Conservation (phyloP, 176 grass and related monocot genomes). For the Coix lacrymajobi region DNA sequence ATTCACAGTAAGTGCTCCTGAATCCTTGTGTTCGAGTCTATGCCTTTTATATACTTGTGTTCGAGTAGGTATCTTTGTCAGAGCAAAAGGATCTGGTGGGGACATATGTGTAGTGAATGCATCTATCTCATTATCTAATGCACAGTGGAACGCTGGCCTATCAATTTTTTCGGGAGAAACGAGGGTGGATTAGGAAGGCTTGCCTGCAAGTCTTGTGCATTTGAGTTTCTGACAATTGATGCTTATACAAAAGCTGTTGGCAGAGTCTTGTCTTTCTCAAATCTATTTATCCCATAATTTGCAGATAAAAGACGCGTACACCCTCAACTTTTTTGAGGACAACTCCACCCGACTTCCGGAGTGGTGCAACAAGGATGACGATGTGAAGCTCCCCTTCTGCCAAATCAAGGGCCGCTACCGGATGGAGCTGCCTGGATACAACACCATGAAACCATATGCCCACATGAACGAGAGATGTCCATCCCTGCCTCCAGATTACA, state of each 20-base stretch:
- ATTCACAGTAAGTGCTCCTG: constrained; percentile 69
- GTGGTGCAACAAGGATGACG: constrained; percentile 92
- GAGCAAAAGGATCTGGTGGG: neutral
- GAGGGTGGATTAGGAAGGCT: too few species aligned
- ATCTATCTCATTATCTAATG: neutral
- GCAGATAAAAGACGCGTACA: constrained; percentile 98
- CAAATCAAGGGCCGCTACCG: constrained; percentile 92
- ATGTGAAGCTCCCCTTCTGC: constrained; percentile 81
- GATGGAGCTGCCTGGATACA: constrained; percentile 93
- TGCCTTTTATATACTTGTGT: neutral
- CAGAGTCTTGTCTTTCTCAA: neutral
- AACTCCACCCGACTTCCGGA: constrained; percentile 59
- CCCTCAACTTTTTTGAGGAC: constrained; percentile 81
- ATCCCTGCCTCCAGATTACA: constrained; percentile 76
- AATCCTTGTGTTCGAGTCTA: neutral
- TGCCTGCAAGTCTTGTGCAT: neutral
- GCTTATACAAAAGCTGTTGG: neutral
- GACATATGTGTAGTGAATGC: neutral
- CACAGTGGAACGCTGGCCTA: neutral
- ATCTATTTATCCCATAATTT: neutral
- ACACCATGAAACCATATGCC: constrained; percentile 69
- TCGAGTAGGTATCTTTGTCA: neutral
- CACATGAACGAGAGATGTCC: constrained; percentile 93
- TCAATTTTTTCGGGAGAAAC: neutral
- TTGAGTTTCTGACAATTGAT: neutral